phyloP scores from a whole-genome alignment of 805 yeast species.

The Blastobotrys parvus region DNA sequence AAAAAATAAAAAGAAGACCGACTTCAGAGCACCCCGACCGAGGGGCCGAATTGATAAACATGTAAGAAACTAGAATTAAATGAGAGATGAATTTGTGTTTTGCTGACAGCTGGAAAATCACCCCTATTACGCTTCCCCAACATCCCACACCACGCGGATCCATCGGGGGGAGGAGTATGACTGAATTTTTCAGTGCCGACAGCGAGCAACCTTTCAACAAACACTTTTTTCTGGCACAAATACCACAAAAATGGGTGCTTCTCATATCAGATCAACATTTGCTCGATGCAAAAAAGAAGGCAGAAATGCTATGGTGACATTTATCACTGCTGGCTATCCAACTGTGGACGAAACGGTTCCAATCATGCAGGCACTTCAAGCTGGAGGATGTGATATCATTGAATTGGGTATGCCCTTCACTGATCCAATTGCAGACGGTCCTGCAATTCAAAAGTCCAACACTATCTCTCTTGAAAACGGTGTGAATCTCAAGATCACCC shows the following conservation, averaged over 20 bases:
- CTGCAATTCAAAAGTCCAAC: conserved; percentile 89
- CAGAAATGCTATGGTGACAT: conserved; percentile 85
- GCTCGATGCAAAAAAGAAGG: conserved; percentile 50
- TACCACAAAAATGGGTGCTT: too few relatives aligned
- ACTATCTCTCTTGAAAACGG: conserved; percentile 71
- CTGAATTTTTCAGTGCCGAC: too few relatives aligned
- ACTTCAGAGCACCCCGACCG: not conserved
- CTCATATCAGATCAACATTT: conserved; percentile 50
- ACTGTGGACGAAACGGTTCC: conserved; percentile 81
- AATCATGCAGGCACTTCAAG: conserved; percentile 78
- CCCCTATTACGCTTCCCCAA: too few relatives aligned
- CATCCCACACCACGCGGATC: too few relatives aligned
- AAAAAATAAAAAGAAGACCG: not conserved
- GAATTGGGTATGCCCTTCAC: conserved; percentile 96
- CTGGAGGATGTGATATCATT: conserved; percentile 90
- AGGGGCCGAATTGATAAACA: too few relatives aligned
- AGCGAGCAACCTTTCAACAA: too few relatives aligned
- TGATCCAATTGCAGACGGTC: conserved; percentile 99
- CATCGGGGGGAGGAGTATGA: too few relatives aligned
- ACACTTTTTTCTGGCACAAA: too few relatives aligned
- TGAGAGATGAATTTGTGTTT: too few relatives aligned
- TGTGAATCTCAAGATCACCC: conserved; percentile 56
- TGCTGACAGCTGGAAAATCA: too few relatives aligned
- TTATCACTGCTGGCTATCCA: conserved; percentile 93
- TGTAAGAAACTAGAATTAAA: too few relatives aligned